Evolutionary conservation across 352 stramenopile genomes (phyloP), one percentile per base, ranked within the genome.

Genomic region (Peronospora farinosa): DNA sequence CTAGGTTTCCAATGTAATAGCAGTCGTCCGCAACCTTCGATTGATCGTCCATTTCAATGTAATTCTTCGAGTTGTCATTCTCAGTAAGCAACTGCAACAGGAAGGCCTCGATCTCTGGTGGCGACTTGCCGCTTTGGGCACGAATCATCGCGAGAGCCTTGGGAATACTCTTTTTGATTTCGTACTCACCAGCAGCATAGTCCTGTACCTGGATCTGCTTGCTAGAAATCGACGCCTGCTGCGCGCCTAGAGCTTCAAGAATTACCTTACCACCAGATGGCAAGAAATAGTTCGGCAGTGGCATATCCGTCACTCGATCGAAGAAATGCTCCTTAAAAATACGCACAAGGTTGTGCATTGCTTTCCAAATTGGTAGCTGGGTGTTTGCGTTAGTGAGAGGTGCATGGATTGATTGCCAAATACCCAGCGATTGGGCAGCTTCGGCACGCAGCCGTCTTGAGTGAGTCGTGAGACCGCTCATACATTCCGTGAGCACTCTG

Each of bases 291-390:
- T 92, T 92, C 0, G 82, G 82, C 35, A 91, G 42, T n/a, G 82
- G 82, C 82, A 92, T 90, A 55, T 92, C 79, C 0, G 82, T 89
- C 5, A 43, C 54, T 1, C 79, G 69, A 36, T 92, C 80, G 40
- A 90, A 92, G 49, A 92, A 92, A 30, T 92, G 82, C 50, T 92
- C 82, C 47, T 92, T 92, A 57, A 92, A 92, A 45, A 90, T 91
- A n/a, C 82, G 82, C 30, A 91, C 78, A 12, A 92, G 62, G 46
- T 91, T 90, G 60, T 89, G 78, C 79, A 91, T 90, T 2, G 60
- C 82, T 51, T 90, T 90, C 82, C 82, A 92, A 40, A 89, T 88
- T 1, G 82, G 78, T 0, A 91, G 58, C 35, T 84, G 66, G 12
- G 79, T 91, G 54, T 85, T 89, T 1, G 79, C 82, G 33, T 88